Conservation (phyloP, 1,284 basidiomycete genomes). For the Puccinia hordei region DNA sequence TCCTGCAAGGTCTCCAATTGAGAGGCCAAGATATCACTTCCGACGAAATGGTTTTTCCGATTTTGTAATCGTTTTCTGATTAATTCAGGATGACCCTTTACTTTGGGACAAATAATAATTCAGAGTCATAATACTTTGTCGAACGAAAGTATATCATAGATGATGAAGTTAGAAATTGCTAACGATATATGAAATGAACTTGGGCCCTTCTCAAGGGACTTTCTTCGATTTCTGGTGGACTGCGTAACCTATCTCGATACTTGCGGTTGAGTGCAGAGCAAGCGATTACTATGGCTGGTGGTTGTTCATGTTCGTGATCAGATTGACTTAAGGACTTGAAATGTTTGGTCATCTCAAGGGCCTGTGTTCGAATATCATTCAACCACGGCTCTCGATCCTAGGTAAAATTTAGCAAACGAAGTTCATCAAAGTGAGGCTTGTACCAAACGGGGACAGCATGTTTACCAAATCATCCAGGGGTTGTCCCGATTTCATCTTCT, state of each 20-base stretch:
- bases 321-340: background rate
- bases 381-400: conserved; percentile 57
- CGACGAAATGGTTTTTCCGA: conserved; percentile 48
- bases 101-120: background rate
- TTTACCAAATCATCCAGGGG: conserved; percentile 54
- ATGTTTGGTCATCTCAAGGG: conserved; percentile 50
- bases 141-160: background rate
- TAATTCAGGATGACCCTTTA: conserved; percentile 3
- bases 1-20: conserved; percentile 45
- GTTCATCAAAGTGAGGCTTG: too few relatives aligned
- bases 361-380: conserved; percentile 53
- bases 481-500: conserved; percentile 56
- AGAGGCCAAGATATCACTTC: conserved; percentile 18
- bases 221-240: background rate
- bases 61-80: conserved; percentile 35
- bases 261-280: conserved; percentile 56
- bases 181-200: conserved; percentile 43
- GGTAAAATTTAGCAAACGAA: background rate
- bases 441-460: background rate
- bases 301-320: background rate
- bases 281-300: conserved; percentile 53
- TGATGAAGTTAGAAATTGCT: background rate
- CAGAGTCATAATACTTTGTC: background rate
- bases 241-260: conserved; percentile 56
- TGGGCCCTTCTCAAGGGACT: background rate